Evolutionary conservation across 2,329 filamentous ascomycete species (phyloP).

Genomic region (Pyrenophora teres): DNA sequence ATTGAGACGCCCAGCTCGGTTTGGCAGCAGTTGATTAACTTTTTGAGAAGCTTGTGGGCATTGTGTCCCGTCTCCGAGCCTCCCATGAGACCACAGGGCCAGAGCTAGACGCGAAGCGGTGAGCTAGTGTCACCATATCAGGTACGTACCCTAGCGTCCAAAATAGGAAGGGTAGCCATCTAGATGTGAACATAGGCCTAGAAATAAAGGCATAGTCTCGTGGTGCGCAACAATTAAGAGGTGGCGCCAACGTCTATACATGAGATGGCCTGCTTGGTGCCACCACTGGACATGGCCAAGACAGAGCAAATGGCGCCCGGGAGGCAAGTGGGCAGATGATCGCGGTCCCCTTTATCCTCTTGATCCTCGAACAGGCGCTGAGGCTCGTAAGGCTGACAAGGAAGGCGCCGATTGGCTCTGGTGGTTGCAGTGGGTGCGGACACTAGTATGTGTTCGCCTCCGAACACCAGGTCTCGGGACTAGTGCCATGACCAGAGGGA

Average conservation of each 20-base stretch:
- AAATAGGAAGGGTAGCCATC: constrained; percentile 9
- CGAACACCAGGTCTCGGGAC: constrained; percentile 25
- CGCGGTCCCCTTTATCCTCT: constrained; percentile 5
- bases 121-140: constrained; percentile 26
- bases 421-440: constrained; percentile 14
- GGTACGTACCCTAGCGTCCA: constrained; percentile 24
- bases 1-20: neutral
- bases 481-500: constrained; percentile 16
- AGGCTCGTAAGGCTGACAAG: constrained; percentile 29
- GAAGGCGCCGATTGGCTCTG: constrained; percentile 33
- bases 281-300: constrained; percentile 24
- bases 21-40: constrained; percentile 14
- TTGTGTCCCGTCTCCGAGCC: constrained; percentile 2
- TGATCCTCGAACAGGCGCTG: constrained; percentile 11
- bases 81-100: constrained; percentile 11
- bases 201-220: constrained; percentile 17
- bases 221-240: constrained; percentile 19
- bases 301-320: constrained; percentile 15
- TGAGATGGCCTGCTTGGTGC: constrained; percentile 31
- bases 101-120: constrained; percentile 28
- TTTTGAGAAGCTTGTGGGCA: constrained; percentile 1
- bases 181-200: constrained; percentile 3
- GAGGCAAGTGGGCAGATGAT: constrained; percentile 14
- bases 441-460: constrained; percentile 24
- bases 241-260: constrained; percentile 18